These are phyloP conservation scores for Tolypocladium capitatum DNA, from an alignment of 2,329 filamentous ascomycete species.

Conservation along the genomic window DNA sequence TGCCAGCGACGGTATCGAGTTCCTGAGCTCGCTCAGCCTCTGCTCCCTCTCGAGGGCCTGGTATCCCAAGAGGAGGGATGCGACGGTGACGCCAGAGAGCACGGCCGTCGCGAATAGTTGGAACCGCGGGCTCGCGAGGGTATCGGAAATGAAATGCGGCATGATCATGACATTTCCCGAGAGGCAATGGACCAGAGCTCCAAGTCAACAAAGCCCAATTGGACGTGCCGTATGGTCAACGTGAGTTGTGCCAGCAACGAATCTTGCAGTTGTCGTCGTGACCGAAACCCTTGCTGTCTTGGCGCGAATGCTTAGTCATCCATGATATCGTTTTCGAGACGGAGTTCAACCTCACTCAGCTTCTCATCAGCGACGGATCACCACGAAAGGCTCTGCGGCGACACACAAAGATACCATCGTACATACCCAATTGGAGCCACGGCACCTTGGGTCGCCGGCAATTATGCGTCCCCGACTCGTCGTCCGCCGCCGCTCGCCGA, in stretches of 20 bases:
- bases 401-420: neutral
- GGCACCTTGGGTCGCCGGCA: constrained; percentile 4
- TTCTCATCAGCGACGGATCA: neutral
- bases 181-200: neutral
- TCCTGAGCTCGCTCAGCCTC: constrained; percentile 43
- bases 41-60: constrained; percentile 44
- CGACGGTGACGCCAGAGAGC: constrained; percentile 46
- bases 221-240: neutral
- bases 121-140: constrained; percentile 30
- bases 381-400: neutral
- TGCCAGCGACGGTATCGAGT: constrained; percentile 35
- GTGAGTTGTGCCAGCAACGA: neutral
- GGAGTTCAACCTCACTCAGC: too few relatives aligned
- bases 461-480: constrained; percentile 27
- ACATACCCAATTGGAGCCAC: constrained; percentile 1
- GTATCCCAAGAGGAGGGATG: constrained; percentile 47
- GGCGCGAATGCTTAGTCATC: neutral
- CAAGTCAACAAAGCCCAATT: neutral
- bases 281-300: neutral
- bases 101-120: constrained; percentile 63
- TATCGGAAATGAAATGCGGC: constrained; percentile 31
- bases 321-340: neutral
- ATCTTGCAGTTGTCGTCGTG: neutral
- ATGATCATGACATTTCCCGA: constrained; percentile 15
- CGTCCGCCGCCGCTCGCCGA: constrained; percentile 16